Evolutionary conservation across 768 basidiomycete genomes (phyloP).

Genomic region (Tulasnella sp.): DNA sequence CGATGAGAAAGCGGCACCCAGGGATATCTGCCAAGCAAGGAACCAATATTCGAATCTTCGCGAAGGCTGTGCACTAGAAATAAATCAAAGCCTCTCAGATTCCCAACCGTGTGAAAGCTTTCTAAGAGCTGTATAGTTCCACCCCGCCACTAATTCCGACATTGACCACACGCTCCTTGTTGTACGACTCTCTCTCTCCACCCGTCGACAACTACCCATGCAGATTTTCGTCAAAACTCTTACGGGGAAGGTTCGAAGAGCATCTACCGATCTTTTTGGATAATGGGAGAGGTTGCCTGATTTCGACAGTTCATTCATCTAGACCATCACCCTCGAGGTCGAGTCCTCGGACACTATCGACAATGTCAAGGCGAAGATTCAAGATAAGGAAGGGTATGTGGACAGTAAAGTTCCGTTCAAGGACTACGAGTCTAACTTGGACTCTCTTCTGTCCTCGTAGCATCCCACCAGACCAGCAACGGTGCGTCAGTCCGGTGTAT

Average conservation of each 20-base stretch:
- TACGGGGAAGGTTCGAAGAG: constrained; percentile 53
- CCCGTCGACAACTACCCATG: constrained; percentile 37
- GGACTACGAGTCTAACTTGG: not conserved
- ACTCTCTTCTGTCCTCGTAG: constrained; percentile 33
- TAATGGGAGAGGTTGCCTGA: not conserved
- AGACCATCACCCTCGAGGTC: too few relatives aligned
- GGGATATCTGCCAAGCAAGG: not conserved
- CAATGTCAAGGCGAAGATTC: too few relatives aligned
- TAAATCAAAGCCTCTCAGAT: not conserved
- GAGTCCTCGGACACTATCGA: constrained; percentile 53
- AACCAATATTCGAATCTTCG: not conserved
- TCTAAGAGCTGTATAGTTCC: not conserved
- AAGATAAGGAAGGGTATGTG: constrained; percentile 41
- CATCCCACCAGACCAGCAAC: too few relatives aligned
- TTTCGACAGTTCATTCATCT: too few relatives aligned
- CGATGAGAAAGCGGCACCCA: not conserved
- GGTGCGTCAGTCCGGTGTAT: constrained; percentile 34
- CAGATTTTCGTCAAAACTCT: constrained; percentile 86
- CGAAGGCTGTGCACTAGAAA: not conserved
- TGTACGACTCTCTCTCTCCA: not conserved
- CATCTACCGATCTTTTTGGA: not conserved
- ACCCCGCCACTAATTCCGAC: not conserved
- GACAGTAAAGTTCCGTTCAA: not conserved
- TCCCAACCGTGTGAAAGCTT: not conserved
- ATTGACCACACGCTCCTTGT: not conserved